Evolutionary conservation across 345 rosid genomes (phyloP).

Genomic region (Excoecaria agallocha): DNA sequence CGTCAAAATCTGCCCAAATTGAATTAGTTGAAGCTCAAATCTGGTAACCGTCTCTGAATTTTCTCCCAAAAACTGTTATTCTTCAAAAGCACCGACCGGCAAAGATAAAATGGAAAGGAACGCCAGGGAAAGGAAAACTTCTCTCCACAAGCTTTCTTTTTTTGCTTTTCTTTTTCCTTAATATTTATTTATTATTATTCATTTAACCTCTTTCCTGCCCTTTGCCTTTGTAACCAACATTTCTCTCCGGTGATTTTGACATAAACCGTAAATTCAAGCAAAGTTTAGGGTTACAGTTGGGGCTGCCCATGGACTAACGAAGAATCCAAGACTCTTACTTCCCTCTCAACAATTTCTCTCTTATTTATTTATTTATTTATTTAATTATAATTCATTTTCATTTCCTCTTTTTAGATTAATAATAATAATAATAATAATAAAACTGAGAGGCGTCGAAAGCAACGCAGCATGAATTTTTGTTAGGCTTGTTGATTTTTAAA

Average conservation of each 20-base stretch:
- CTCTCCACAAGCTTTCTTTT: conserved; percentile 20
- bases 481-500: no score
- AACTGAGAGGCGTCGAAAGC: neutral
- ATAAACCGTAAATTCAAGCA: conserved; percentile 47
- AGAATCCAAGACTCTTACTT: conserved; percentile 62
- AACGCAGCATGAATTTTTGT: no score
- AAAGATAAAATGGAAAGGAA: neutral
- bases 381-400: no score
- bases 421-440: no score
- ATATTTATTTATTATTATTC: neutral
- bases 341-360: neutral
- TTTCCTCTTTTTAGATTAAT: no score
- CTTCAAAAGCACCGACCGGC: conserved; percentile 12
- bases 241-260: conserved; percentile 32
- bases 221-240: neutral
- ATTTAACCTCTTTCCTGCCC: conserved; percentile 21
- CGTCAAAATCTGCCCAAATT: no score
- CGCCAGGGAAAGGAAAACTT: conserved; percentile 1
- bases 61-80: conserved; percentile 3
- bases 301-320: conserved; percentile 54
- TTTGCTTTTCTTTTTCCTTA: conserved; percentile 24
- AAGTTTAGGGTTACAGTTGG: conserved; percentile 24
- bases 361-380: no score
- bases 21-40: neutral
- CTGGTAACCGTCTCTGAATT: neutral